Base-by-base conservation (phyloP, 352 stramenopile species). In the Phytophthora cryptogea region DNA sequence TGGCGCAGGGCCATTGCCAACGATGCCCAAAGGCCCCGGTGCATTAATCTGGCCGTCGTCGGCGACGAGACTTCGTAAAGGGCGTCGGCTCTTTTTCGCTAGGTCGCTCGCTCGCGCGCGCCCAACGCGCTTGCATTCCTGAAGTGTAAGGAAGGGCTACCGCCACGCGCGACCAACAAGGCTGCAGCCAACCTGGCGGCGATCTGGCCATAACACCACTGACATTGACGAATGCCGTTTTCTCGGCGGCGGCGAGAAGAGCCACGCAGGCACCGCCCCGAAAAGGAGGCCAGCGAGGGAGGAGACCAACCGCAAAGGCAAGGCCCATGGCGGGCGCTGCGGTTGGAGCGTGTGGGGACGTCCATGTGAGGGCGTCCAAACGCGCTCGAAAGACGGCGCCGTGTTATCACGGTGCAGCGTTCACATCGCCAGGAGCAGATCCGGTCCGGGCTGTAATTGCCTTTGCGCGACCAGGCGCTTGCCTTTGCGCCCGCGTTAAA, bases 101-200 rank as follows among this genome's bases (percentile, higher is more conserved):
- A 43, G 40, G 10, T 11, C 17, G 8, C 9, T 20, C 11, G 39
- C 26, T 51, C 52, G 41, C n/a, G 32, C 16, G 16, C 28, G 30
- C 9, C 14, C 14, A 36, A 20, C 10, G 40, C 41, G 43, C 51
- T 50, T 66, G 64, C 59, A 69, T 11, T 68, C 44, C 59, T 72
- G 59, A 72, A 72, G 59, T 59, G 64, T 54, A 63, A 58, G 53
- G 43, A 58, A 59, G 53, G 47, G 63, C 20, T 42, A 20, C 28
- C 31, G 47, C 41, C 41, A 54, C 57, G 56, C 39, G 56, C 56
- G 50, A 59, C 49, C 26, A 8, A 17, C 26, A 27, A 27, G 20
- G 20, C 20, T 23, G 20, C 20, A 23, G 20, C 20, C 20, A 23
- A 23, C 20, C 20, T 23, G 20, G 20, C 20, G 20, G 20, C 14